Conservation (phyloP, 2,329 filamentous ascomycete genomes). For the Blastomyces parvus region DNA sequence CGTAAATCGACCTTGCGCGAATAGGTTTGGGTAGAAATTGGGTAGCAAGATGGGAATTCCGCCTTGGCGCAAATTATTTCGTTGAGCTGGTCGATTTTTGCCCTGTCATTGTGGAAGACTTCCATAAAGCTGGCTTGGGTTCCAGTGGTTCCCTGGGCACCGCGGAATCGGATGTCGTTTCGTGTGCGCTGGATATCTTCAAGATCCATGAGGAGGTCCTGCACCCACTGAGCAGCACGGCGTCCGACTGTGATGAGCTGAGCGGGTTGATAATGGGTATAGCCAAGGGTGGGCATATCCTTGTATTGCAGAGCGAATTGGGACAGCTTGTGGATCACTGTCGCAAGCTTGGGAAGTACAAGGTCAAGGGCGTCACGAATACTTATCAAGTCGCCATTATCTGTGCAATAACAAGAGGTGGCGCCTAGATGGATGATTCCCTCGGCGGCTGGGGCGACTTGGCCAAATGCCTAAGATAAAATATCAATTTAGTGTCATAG, state of each 20-base stretch:
- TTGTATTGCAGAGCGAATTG: conserved; percentile 66
- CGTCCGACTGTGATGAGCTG: conserved; percentile 59
- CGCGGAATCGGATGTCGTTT: conserved; percentile 60
- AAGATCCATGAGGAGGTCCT: conserved; percentile 67
- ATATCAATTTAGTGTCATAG: neutral
- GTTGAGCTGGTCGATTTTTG: conserved; percentile 53
- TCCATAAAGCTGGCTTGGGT: conserved; percentile 70
- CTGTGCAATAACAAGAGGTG: conserved; percentile 45
- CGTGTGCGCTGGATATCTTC: conserved; percentile 61
- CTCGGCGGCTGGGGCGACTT: conserved; percentile 63
- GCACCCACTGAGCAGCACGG: conserved; percentile 63
- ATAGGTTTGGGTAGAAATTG: conserved; percentile 64
- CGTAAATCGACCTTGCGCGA: conserved; percentile 73
- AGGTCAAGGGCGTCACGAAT: conserved; percentile 65
- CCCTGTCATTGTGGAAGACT: conserved; percentile 53
- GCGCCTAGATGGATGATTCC: conserved; percentile 74
- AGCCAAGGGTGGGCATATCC: conserved; percentile 61
- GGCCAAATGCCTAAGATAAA: conserved; percentile 42
- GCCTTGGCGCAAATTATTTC: conserved; percentile 56
- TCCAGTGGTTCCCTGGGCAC: conserved; percentile 62
- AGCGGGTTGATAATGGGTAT: conserved; percentile 45
- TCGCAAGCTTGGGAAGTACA: conserved; percentile 67
- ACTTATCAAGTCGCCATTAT: conserved; percentile 71
- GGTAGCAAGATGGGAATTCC: conserved; percentile 52
- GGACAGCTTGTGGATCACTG: conserved; percentile 64